A percentile compares a stretch with the other conserved stretches of the same genome.
Conservation (phyloP, 1,284 basidiomycete genomes). For the Anthracocystis setariae region DNA sequence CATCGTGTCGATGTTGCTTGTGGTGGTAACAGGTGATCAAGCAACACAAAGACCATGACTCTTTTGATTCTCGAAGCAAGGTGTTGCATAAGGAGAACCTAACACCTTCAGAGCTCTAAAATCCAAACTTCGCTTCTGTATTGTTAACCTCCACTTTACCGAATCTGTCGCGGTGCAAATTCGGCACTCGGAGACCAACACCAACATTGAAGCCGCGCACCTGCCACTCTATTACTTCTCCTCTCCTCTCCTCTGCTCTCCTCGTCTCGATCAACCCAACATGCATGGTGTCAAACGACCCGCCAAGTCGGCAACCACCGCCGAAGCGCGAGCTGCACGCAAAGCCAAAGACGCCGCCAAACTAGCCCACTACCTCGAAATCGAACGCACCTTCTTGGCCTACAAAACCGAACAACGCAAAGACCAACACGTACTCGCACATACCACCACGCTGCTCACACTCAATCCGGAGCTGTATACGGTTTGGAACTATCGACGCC, state of each 20-base stretch:
- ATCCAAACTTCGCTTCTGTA: too few species aligned
- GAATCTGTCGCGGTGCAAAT: background rate
- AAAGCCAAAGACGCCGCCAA: constrained; percentile 58
- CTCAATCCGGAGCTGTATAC: constrained; percentile 66
- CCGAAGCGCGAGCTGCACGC: constrained; percentile 43
- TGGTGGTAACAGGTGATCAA: background rate
- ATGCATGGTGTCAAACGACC: constrained; percentile 55
- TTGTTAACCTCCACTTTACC: background rate
- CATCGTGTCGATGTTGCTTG: background rate
- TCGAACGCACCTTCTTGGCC: constrained; percentile 49
- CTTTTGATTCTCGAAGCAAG: too few species aligned
- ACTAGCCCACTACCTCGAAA: constrained; percentile 43
- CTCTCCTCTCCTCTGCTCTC: constrained; percentile 7
- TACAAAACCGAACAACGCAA: constrained; percentile 23
- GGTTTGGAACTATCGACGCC: constrained; percentile 64
- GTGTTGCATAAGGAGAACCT: too few species aligned
- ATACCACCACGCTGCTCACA: constrained; percentile 56
- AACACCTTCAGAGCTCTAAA: too few species aligned
- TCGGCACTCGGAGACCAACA: constrained; percentile 1
- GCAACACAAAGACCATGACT: too few species aligned
- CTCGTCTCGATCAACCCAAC: constrained; percentile 1
- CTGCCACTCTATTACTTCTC: background rate
- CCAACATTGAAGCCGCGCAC: background rate
- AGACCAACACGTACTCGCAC: constrained; percentile 39
- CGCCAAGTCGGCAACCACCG: constrained; percentile 23